phyloP scores from a whole-genome alignment of 805 yeast genomes.

The Saturnispora mendoncae region DNA sequence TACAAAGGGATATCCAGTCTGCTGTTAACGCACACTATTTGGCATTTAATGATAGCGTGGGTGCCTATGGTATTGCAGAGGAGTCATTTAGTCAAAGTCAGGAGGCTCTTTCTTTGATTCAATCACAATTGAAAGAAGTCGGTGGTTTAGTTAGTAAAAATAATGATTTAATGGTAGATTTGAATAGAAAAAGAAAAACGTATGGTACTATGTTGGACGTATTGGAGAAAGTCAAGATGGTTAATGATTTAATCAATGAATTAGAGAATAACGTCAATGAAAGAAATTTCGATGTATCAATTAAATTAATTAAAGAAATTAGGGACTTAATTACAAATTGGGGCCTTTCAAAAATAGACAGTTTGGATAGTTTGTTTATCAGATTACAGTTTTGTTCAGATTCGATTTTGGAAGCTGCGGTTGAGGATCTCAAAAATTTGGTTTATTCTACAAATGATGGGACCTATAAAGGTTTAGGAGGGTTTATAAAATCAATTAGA shows the following conservation, averaged over 20 bases:
- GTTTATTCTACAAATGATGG: slow-evolving; percentile 19
- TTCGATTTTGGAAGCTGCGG: slow-evolving; percentile 55
- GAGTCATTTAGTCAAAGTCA: slow-evolving; percentile 60
- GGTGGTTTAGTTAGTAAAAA: slow-evolving; percentile 31
- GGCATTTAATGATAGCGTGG: slow-evolving; percentile 76
- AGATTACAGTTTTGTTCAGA: slow-evolving; percentile 50
- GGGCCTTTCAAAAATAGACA: slow-evolving; percentile 49
- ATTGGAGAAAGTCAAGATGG: slow-evolving; percentile 54
- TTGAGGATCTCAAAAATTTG: slow-evolving; percentile 72
- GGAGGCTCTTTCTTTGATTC: slow-evolving; percentile 19
- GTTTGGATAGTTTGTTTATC: slow-evolving; percentile 41
- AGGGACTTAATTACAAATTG: slow-evolving; percentile 39
- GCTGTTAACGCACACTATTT: slow-evolving; percentile 80
- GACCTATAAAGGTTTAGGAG: slow-evolving; percentile 10
- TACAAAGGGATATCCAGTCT: slow-evolving; percentile 48
- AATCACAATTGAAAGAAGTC: slow-evolving; percentile 17
- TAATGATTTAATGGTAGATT: slow-evolving; percentile 49
- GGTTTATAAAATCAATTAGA: slow-evolving; percentile 9
- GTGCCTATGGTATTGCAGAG: slow-evolving; percentile 69
- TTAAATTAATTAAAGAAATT: slow-evolving; percentile 31
- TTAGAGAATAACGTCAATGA: slow-evolving; percentile 63
- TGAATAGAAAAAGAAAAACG: slow-evolving; percentile 52
- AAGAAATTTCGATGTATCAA: slow-evolving; percentile 50
- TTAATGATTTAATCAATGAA: slow-evolving; percentile 49
- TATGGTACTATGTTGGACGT: slow-evolving; percentile 64